Evolutionary conservation across 2,329 filamentous ascomycete genomes (phyloP).

Genomic region (Trichoderma koningiopsis): DNA sequence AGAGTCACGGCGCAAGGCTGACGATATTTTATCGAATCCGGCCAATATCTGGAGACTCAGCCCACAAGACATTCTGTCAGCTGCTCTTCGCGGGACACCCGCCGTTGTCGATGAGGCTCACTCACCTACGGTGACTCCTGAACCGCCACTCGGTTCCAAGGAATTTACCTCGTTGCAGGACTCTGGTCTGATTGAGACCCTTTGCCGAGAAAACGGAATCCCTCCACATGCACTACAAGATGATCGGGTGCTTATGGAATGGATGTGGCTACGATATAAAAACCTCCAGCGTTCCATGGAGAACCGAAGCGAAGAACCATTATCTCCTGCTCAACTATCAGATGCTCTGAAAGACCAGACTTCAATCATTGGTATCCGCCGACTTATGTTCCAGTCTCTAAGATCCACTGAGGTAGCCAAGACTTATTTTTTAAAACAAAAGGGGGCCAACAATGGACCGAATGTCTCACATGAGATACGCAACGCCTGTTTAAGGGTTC

Average conservation of each 20-base stretch:
- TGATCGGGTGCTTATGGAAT: slow-evolving; percentile 40
- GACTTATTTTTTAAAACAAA: slow-evolving; percentile 27
- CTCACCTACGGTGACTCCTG: neutral
- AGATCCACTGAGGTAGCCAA: slow-evolving; percentile 30
- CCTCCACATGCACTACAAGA: slow-evolving; percentile 34
- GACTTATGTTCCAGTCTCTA: slow-evolving; percentile 37
- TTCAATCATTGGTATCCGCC: slow-evolving; percentile 36
- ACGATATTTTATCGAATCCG: slow-evolving; percentile 32
- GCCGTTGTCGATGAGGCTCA: neutral
- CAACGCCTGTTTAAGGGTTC: slow-evolving; percentile 31
- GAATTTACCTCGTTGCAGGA: neutral
- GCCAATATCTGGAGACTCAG: slow-evolving; percentile 43
- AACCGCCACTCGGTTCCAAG: neutral
- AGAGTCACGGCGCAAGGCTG: slow-evolving; percentile 33
- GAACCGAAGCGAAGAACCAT: slow-evolving; percentile 6
- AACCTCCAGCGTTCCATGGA: slow-evolving; percentile 24
- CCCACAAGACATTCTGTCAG: slow-evolving; percentile 48
- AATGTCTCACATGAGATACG: slow-evolving; percentile 32
- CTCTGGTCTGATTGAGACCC: slow-evolving; percentile 28
- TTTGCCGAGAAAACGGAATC: slow-evolving; percentile 38
- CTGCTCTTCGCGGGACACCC: slow-evolving; percentile 39
- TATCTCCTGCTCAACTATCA: slow-evolving; percentile 28
- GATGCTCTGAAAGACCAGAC: slow-evolving; percentile 31
- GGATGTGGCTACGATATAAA: slow-evolving; percentile 39
- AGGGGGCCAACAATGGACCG: neutral